phyloP scores from a whole-genome alignment of 352 stramenopile genomes.

The Blastocystis sp. region DNA sequence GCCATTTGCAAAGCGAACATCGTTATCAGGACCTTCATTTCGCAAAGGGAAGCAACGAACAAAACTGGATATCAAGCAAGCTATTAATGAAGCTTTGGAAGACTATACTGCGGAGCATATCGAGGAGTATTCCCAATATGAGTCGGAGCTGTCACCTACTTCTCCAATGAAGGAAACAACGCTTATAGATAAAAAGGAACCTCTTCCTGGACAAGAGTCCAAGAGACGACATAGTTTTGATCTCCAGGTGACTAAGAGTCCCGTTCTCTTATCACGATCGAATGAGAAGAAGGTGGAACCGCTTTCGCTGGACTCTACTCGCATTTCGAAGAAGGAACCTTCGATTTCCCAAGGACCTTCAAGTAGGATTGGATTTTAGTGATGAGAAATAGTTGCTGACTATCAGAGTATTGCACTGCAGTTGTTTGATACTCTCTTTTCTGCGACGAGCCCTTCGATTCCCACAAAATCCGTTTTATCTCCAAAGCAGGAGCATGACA shows the following conservation, averaged over 20 bases:
- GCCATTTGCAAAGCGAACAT: neutral
- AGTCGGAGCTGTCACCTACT: neutral
- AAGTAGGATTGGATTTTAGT: neutral
- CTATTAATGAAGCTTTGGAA: slow-evolving; percentile 23
- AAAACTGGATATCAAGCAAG: neutral
- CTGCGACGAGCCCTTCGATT: neutral
- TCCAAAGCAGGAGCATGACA: slow-evolving; percentile 7
- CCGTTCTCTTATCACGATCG: neutral
- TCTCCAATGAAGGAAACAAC: neutral
- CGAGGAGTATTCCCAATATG: neutral
- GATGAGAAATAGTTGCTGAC: neutral
- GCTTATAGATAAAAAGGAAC: neutral
- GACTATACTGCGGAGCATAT: slow-evolving; percentile 33
- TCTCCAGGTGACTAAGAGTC: neutral
- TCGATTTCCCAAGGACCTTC: neutral
- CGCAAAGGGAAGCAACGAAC: neutral
- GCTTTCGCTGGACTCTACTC: neutral
- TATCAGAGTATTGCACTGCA: neutral
- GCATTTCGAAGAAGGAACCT: neutral
- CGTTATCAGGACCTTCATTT: neutral
- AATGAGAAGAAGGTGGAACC: neutral
- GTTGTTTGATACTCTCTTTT: neutral
- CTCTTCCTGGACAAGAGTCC: neutral
- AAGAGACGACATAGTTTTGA: slow-evolving; percentile 12
- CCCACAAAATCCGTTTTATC: neutral